Base-by-base conservation (phyloP, 495 filamentous ascomycete genomes). In the Aspergillus avenaceus region DNA sequence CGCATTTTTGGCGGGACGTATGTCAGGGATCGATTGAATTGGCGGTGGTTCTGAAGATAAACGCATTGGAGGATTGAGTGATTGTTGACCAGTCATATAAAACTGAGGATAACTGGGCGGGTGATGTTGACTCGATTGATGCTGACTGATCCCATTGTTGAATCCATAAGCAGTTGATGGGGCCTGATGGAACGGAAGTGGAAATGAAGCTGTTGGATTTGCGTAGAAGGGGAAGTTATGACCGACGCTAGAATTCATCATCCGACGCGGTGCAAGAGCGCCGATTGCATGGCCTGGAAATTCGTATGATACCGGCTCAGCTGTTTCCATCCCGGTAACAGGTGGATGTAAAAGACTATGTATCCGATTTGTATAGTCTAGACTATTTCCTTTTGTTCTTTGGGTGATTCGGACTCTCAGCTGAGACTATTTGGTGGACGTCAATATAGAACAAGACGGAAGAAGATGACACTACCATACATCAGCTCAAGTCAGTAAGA, bases 291-390 rank as follows among this genome's bases (percentile, higher is more conserved):
- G 70, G 49, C 66, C 62, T 8, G 71, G 55, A 48, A 74, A 73
- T 29, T 70, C 69, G 46, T 70, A 76, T 19, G 71, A 66, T 22
- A 71, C 70, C 0, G 72, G 68, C 49, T 74, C 71, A 34, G 66
- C 61, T 16, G 72, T 67, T 47, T 76, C 72, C 72, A 76, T 76
- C 23, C 31, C 49, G 52, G 23, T 21, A 9, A 28, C 5, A 16
- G 18, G 27, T 18, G 13, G 34, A 16, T 19, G 12, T 4, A 21
- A 18, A 8, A 21, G 13, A 16, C 6, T 36, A 38, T 38, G 34
- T 21, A 34, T 25, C 11, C 9, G 37, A 27, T 22, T 36, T 31
- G 41, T 13, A 42, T 36, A 25, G 32, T 49, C 14, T 23, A 45
- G 23, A 27, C 38, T 36, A 29, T 27, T 29, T 41, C 14, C 25